Conservation (phyloP, 768 basidiomycete genomes). For the Mycena rosella region DNA sequence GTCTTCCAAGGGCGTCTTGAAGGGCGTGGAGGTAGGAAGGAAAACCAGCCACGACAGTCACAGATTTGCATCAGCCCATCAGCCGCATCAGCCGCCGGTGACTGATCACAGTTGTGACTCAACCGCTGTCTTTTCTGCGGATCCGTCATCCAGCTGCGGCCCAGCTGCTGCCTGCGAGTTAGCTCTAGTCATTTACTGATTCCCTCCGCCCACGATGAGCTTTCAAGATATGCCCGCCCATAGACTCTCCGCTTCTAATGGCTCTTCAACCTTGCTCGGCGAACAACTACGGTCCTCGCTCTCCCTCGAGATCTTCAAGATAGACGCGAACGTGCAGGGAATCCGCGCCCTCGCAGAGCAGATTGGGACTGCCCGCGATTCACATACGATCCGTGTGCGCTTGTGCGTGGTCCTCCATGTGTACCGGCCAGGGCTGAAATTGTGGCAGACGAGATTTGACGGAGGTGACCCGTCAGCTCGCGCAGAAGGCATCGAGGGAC, state of each 20-base stretch:
- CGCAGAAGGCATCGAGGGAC: neutral
- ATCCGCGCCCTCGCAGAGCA: neutral
- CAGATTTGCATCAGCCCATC: no score
- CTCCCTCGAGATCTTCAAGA: slow-evolving; percentile 11
- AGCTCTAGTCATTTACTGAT: neutral
- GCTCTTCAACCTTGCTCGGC: neutral
- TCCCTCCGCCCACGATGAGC: neutral
- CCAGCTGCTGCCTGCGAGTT: neutral
- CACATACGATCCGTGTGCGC: neutral
- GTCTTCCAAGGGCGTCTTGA: no score
- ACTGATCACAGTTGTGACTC: neutral
- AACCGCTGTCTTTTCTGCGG: no score
- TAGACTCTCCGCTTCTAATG: neutral
- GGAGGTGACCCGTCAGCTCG: slow-evolving; percentile 7
- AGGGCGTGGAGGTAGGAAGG: neutral
- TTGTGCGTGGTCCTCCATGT: neutral
- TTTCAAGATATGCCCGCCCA: neutral
- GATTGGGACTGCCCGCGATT: neutral
- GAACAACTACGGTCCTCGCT: slow-evolving; percentile 1
- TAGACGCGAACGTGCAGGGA: slow-evolving; percentile 9
- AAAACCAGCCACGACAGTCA: neutral
- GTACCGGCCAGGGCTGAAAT: no score
- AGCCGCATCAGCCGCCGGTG: neutral
- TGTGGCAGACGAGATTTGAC: slow-evolving; percentile 10
- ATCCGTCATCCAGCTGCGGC: no score